Base-by-base conservation (phyloP, 768 basidiomycete species). In the Neoboletus brunneissimus region DNA sequence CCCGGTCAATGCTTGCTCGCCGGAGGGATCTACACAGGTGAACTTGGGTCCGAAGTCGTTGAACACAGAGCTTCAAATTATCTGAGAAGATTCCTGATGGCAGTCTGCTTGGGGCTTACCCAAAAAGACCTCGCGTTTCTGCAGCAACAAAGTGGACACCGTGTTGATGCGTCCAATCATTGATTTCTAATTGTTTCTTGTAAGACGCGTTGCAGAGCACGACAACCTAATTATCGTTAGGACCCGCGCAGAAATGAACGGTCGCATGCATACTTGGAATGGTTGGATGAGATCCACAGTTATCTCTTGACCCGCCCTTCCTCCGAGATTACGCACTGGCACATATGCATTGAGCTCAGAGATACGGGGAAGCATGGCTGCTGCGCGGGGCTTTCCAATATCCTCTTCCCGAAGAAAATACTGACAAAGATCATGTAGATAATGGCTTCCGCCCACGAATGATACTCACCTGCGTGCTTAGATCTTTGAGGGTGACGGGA, bases 21-120 rank as follows among this genome's bases (percentile, higher is more conserved):
- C 97, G n/a, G 91, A 95, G n/a, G 94, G 87, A 69, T 99, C 97
- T 25, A 97, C 91, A 62, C 94, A 95, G 16, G 92, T 88, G 69
- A 98, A 99, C 71, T 91, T 92, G 25, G 86, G 74, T 7, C 97
- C 97, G 63, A 99, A 98, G 73, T 99, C 97, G 70, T 91, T 96
- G 81, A 99, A 99, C 15, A 88, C 87, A 56, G 91, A 88, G 15
- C 95, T 97, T 66, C 37, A 23, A 48, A 27, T 41, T 29, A 50
- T 61, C 31, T 49, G 46, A 56, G 27, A 47, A 47, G 9, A 64
- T 32, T 32, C 8, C 18, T 8, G 43, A 58, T 27, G 12, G 9
- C 29, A 16, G 9, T 25, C 50, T 44, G 48, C 27, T 5, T 4
- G 15, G 52, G 9, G 65, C 81, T 58, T 70, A 96, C 95, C 92